A percentile compares a stretch with the other conserved stretches of the same genome.
Evolutionary conservation across 441 rosid species (phyloP).

Genomic region (Erodium texanum): DNA sequence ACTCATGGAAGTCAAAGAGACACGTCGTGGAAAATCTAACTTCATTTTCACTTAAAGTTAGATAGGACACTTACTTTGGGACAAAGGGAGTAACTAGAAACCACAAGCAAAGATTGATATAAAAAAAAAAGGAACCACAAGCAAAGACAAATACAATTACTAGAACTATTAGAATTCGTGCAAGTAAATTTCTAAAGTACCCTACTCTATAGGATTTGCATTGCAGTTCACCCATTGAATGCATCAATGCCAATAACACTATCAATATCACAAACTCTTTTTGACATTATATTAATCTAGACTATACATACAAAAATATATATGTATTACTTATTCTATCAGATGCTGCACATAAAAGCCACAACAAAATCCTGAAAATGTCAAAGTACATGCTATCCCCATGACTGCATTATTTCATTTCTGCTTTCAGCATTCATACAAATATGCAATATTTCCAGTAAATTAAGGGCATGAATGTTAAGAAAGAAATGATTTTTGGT

Average conservation of each 20-base stretch:
- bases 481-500: not conserved
- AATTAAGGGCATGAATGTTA: not conserved
- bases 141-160: too few species aligned
- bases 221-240: not conserved
- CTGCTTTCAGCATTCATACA: not conserved
- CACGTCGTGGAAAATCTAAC: too few species aligned
- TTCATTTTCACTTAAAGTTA: too few species aligned
- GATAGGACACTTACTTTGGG: too few species aligned
- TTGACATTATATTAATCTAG: not conserved
- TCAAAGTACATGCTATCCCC: not conserved
- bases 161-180: too few species aligned
- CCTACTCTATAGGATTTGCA: too few species aligned
- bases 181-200: too few species aligned
- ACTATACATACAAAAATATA: not conserved
- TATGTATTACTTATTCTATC: not conserved
- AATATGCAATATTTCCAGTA: not conserved
- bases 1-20: too few species aligned
- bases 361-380: not conserved
- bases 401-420: not conserved
- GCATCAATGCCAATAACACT: not conserved
- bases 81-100: too few species aligned
- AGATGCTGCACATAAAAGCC: not conserved
- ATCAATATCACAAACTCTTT: not conserved
- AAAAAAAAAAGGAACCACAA: too few species aligned
- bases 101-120: too few species aligned